Evolutionary conservation across 345 rosid species (phyloP), one percentile per base, ranked within the genome.

Genomic region (Salix suchowensis): DNA sequence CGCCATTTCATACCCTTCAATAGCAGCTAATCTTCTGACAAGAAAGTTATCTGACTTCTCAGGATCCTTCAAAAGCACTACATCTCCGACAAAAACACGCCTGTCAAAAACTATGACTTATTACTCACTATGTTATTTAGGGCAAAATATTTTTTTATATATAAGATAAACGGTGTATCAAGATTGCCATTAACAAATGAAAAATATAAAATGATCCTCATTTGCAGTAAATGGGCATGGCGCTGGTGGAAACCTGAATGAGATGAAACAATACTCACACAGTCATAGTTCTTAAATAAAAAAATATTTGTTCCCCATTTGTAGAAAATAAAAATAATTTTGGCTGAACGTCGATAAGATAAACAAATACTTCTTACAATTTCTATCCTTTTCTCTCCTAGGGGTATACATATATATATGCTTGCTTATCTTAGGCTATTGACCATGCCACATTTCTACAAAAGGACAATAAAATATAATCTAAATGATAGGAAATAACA

Each of bases 41-140:
- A 92, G 75, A 84, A 77, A 78, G 78, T 85, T 86, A 28, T 87
- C 87, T 21, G 88, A 79, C 18, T 82, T 71, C 68, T 77, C 89
- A 73, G 98, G 98, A 74, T 96, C 97, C 87, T 92, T 96, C 78
- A 93, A 48, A 73, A 96, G 90, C 72, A 96, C 92, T n/a, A 91
- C 94, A 79, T 96, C 99, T 80, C 99, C 99, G 83, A 91, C 86
- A 86, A 82, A 87, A 78, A 94, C 88, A 74, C 52, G 84, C 76
- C 99, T 92, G 88, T 52, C 73, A 77, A 54, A 34, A 72, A 55
- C 65, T 36, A 40, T 64, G 44, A 81, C 62, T 23, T 52, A 54
- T 68, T 65, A 77, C 32, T 36, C 7, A 28, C 28, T 75, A 71
- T 23, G 15, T 70, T 32, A 4, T 28, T 52, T n/a, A 26, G 21